These are phyloP conservation scores for Botrytis pseudocinerea DNA, from an alignment of 2,329 filamentous ascomycete species.

Conservation along the genomic window DNA sequence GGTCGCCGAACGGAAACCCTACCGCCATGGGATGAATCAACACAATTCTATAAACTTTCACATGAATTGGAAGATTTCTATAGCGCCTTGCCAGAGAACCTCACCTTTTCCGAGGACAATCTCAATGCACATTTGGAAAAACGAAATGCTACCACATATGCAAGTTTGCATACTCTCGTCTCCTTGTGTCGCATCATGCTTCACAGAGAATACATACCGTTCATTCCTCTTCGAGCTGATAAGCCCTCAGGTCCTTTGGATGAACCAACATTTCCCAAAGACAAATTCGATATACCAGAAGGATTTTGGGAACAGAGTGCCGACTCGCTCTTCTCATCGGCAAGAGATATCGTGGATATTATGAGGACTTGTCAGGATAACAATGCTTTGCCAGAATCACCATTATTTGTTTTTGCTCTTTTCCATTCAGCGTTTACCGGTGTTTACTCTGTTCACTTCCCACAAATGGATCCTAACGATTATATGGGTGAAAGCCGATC, in stretches of 20 bases:
- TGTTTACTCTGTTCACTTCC: slow-evolving; percentile 67
- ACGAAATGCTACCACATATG: slow-evolving; percentile 63
- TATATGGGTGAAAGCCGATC: slow-evolving; percentile 48
- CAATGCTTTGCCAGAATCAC: slow-evolving; percentile 63
- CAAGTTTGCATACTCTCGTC: slow-evolving; percentile 66
- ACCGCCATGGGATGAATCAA: slow-evolving; percentile 60
- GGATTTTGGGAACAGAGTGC: slow-evolving; percentile 66
- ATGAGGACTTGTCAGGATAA: slow-evolving; percentile 61
- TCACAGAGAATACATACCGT: slow-evolving; percentile 68
- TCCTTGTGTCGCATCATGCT: slow-evolving; percentile 67
- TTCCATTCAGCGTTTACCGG: slow-evolving; percentile 67
- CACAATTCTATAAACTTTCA: slow-evolving; percentile 56
- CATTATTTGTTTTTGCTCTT: slow-evolving; percentile 65
- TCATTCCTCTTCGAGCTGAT: slow-evolving; percentile 57
- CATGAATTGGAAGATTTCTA: slow-evolving; percentile 55
- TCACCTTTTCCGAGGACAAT: slow-evolving; percentile 60
- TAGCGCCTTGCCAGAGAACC: slow-evolving; percentile 51
- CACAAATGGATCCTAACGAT: slow-evolving; percentile 62
- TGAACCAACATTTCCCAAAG: slow-evolving; percentile 53
- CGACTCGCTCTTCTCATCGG: slow-evolving; percentile 61
- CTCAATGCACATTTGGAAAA: slow-evolving; percentile 66
- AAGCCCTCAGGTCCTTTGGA: slow-evolving; percentile 59
- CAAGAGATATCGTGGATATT: slow-evolving; percentile 63
- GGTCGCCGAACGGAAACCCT: slow-evolving; percentile 51
- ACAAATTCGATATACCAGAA: slow-evolving; percentile 48